Evolutionary conservation across 345 rosid genomes (phyloP).

Genomic region (Dovyalis caffra): DNA sequence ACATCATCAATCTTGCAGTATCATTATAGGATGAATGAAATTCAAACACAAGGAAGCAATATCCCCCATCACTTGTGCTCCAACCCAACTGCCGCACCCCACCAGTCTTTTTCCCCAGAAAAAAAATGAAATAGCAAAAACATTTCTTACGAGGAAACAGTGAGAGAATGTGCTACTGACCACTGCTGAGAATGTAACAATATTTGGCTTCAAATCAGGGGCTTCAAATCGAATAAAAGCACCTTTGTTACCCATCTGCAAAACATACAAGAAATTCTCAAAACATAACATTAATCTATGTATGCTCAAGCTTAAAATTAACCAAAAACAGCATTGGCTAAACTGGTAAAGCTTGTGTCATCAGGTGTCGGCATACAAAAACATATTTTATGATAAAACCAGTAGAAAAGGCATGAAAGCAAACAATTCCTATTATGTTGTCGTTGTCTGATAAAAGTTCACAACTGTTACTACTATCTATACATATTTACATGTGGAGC

Average conservation of each 20-base stretch:
- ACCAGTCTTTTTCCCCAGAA: neutral
- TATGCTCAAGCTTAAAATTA: neutral
- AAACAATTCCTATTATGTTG: no score
- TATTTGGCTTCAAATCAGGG: constrained; percentile 85
- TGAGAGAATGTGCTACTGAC: constrained; percentile 43
- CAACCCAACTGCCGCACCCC: neutral
- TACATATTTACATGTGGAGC: no score
- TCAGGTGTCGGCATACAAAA: no score
- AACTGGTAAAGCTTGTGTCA: neutral
- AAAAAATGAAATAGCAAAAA: neutral
- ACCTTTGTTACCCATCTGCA: constrained; percentile 99
- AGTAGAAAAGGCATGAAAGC: no score
- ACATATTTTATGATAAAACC: no score
- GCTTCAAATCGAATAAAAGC: constrained; percentile 92
- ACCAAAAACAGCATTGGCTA: neutral
- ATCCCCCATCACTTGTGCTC: neutral
- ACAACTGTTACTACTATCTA: no score
- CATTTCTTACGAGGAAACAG: neutral
- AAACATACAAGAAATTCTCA: constrained; percentile 1
- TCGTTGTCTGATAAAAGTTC: no score
- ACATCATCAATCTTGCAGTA: neutral
- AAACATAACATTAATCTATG: neutral
- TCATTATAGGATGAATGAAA: neutral
- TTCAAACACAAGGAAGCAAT: neutral
- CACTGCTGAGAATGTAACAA: constrained; percentile 93